Evolutionary conservation across 805 yeast genomes (phyloP), one percentile per base, ranked within the genome.

Genomic region (Brettanomyces custersianus): DNA sequence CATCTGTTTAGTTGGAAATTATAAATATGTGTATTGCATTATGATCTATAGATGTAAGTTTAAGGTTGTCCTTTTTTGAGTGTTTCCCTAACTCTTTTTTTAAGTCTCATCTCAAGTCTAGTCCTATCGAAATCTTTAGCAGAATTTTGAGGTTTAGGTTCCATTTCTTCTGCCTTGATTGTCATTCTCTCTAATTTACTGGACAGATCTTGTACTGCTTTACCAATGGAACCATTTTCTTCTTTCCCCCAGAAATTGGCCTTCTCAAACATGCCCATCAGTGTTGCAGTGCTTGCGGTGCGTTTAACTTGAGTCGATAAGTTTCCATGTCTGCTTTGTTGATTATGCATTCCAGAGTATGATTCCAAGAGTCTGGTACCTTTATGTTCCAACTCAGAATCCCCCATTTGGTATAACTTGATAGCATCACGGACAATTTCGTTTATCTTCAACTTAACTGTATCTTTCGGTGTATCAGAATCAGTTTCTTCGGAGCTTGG

Each of bases 21-120:
- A 16, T 10, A 16, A 15, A 15, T 29, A 29, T 29, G 15, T n/a
- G n/a, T n/a, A n/a, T n/a, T n/a, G n/a, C n/a, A n/a, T n/a, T n/a
- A n/a, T n/a, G n/a, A n/a, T 11, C 10, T 26, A 26, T 11, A 10
- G 28, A 25, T 12, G 6, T 25, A 25, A n/a, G 15, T 25, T 25
- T n/a, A 25, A 25, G 28, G 28, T 12, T 25, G n/a, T 25, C 15
- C n/a, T 25, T 25, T 12, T 25, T 51, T 60, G 45, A 65, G 36
- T 25, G 35, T 38, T 35, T 43, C 41, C 42, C 54, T 59, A 2
- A 59, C 74, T 35, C 58, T 65, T 50, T 68, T 69, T 48, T 69
- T 66, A 34, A 72, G 49, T 36, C 70, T 53, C 66, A 63, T 55
- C 44, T 72, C 78, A 39, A 72, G 40, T 34, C 77, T 50, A 12